Conservation (phyloP, 1,284 basidiomycete species). For the Heterobasidion parviporum region DNA sequence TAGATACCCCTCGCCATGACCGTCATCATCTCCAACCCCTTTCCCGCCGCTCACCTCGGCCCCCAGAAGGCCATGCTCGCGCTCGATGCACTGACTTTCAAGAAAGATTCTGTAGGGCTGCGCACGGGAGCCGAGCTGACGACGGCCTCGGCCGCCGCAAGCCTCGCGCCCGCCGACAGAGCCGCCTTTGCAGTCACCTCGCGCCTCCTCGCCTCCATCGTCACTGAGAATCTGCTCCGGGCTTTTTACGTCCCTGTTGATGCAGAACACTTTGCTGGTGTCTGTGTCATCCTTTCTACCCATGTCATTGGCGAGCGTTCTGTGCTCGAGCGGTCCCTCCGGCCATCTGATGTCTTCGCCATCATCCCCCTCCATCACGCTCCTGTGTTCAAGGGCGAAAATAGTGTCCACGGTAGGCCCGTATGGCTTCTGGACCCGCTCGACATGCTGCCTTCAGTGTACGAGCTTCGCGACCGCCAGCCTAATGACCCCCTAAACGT, state of each 20-base stretch:
- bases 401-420: conserved; percentile 20
- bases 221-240: conserved; percentile 34
- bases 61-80: not conserved
- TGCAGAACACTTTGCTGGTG: conserved; percentile 18
- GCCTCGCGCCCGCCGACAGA: conserved; percentile 21
- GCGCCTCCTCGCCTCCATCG: conserved; percentile 36
- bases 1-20: not conserved
- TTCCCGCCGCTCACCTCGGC: not conserved
- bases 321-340: conserved; percentile 18
- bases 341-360: conserved; percentile 26
- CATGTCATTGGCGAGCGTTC: conserved; percentile 22
- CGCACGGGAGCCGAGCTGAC: not conserved
- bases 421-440: conserved; percentile 37
- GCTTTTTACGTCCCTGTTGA: conserved; percentile 30
- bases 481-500: conserved; percentile 3
- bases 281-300: conserved; percentile 28
- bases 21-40: not conserved
- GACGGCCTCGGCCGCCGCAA: not conserved
- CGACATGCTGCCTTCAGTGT: conserved; percentile 37
- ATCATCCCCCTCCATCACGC: conserved; percentile 28
- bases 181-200: conserved; percentile 37
- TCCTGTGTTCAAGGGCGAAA: conserved; percentile 24
- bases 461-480: conserved; percentile 17
- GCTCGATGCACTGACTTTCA: not conserved
- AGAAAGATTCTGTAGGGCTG: not conserved